phyloP scores from a whole-genome alignment of 306 rosid species.

The Lathyrus aphaca region DNA sequence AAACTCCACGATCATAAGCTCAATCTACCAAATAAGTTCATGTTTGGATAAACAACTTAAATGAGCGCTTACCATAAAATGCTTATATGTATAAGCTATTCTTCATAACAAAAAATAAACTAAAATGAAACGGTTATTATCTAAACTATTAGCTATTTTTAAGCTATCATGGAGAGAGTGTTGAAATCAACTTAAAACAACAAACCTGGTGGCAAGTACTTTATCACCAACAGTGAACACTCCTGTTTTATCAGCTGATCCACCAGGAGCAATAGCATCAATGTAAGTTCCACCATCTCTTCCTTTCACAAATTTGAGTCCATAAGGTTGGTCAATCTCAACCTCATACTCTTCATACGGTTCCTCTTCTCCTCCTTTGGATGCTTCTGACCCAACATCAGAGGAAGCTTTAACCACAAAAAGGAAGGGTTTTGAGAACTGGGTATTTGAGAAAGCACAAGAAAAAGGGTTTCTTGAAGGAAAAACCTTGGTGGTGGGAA shows the following conservation, averaged over 20 bases:
- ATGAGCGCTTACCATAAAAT: neutral
- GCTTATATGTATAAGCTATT: too few species aligned
- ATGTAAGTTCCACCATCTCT: conserved; percentile 92
- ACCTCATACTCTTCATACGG: conserved; percentile 84
- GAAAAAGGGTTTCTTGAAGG: conserved; percentile 51
- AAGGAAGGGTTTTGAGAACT: conserved; percentile 40
- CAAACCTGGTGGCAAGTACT: conserved; percentile 96
- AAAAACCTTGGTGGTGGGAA: conserved; percentile 42
- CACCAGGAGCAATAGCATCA: conserved; percentile 95
- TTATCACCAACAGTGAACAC: conserved; percentile 81
- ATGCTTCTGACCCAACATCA: conserved; percentile 54
- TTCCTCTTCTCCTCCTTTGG: conserved; percentile 50
- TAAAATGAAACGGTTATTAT: too few species aligned
- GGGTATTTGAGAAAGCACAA: conserved; percentile 41
- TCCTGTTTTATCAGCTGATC: conserved; percentile 76
- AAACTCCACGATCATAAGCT: conserved; percentile 30
- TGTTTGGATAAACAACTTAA: neutral
- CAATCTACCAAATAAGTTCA: neutral
- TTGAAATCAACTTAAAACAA: neutral
- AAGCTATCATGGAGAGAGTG: neutral
- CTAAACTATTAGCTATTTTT: too few species aligned
- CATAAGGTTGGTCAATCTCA: conserved; percentile 82
- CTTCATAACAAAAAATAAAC: too few species aligned
- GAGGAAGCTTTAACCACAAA: conserved; percentile 66
- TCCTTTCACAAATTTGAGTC: conserved; percentile 81